Percentiles rank a stretch among this genome's conserved stretches.
Conservation (phyloP, 2,329 filamentous ascomycete species). For the Exophiala xenobiotica region DNA sequence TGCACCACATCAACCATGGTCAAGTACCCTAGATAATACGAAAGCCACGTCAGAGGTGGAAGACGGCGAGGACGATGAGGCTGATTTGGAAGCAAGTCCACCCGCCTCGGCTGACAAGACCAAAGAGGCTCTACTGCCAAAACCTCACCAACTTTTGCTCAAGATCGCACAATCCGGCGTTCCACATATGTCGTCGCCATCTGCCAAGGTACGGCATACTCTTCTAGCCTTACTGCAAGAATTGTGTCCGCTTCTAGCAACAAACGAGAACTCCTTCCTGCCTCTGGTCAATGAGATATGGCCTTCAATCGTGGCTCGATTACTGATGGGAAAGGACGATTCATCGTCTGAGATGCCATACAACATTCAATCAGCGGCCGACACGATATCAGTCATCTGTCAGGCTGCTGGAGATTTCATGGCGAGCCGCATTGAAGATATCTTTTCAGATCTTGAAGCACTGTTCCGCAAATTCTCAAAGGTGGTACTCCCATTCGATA, state of each 20-base stretch:
- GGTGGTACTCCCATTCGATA: neutral
- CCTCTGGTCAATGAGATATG: slow-evolving; percentile 88
- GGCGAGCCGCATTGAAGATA: slow-evolving; percentile 67
- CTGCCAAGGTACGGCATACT: slow-evolving; percentile 72
- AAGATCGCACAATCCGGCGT: slow-evolving; percentile 82
- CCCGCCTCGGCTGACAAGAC: slow-evolving; percentile 31
- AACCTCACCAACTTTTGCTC: slow-evolving; percentile 76
- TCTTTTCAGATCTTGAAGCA: slow-evolving; percentile 54
- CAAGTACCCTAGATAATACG: too few species aligned
- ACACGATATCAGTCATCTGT: slow-evolving; percentile 68
- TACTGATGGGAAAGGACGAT: slow-evolving; percentile 47
- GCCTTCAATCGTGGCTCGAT: slow-evolving; percentile 72
- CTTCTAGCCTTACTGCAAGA: slow-evolving; percentile 75
- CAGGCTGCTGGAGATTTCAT: slow-evolving; percentile 77
- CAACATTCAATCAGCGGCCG: slow-evolving; percentile 67
- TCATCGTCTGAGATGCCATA: slow-evolving; percentile 40
- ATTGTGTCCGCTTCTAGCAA: slow-evolving; percentile 68
- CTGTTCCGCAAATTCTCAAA: slow-evolving; percentile 36
- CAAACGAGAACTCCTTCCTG: slow-evolving; percentile 78
- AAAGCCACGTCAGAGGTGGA: slow-evolving; percentile 28
- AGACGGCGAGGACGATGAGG: slow-evolving; percentile 5
- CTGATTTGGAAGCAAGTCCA: slow-evolving; percentile 2
- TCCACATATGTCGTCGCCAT: slow-evolving; percentile 84
- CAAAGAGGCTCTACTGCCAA: slow-evolving; percentile 53
- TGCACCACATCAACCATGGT: slow-evolving; percentile 34